Evolutionary conservation across 2,329 filamentous ascomycete species (phyloP).

Genomic region (Uncinocarpus reesii): DNA sequence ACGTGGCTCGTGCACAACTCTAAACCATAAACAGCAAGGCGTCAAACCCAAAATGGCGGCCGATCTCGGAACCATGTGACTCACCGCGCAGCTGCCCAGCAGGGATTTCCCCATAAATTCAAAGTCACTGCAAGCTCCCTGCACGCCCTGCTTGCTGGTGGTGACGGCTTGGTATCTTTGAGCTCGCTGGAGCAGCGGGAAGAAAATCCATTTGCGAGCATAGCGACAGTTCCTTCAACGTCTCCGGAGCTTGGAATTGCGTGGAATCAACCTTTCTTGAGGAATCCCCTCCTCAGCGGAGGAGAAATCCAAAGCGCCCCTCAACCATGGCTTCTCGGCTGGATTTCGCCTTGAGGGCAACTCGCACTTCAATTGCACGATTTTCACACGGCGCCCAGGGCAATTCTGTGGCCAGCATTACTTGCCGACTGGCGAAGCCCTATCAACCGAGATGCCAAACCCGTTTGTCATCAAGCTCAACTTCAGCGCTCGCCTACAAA

Average conservation of each 20-base stretch:
- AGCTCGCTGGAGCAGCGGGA: neutral
- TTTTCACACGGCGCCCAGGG: neutral
- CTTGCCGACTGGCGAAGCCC: neutral
- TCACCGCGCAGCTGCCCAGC: constrained; percentile 1
- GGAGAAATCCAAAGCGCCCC: neutral
- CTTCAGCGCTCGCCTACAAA: constrained; percentile 93
- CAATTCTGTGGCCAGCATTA: neutral
- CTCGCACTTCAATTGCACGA: constrained; percentile 11
- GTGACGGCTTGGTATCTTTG: neutral
- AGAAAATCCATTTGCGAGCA: neutral
- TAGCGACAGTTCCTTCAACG: neutral
- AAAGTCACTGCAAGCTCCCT: neutral
- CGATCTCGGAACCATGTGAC: constrained; percentile 16
- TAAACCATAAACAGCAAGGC: constrained; percentile 15
- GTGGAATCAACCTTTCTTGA: neutral
- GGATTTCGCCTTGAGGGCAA: constrained; percentile 29
- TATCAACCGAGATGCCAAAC: neutral
- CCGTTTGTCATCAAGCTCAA: constrained; percentile 46
- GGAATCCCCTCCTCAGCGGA: constrained; percentile 6
- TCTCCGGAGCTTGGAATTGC: neutral
- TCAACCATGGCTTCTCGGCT: constrained; percentile 31
- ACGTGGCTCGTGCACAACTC: neutral
- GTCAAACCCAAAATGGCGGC: neutral
- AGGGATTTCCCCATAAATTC: constrained; percentile 9
- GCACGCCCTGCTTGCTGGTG: too few relatives aligned